Conservation (phyloP, 345 rosid species). For the Erodium maritimum region DNA sequence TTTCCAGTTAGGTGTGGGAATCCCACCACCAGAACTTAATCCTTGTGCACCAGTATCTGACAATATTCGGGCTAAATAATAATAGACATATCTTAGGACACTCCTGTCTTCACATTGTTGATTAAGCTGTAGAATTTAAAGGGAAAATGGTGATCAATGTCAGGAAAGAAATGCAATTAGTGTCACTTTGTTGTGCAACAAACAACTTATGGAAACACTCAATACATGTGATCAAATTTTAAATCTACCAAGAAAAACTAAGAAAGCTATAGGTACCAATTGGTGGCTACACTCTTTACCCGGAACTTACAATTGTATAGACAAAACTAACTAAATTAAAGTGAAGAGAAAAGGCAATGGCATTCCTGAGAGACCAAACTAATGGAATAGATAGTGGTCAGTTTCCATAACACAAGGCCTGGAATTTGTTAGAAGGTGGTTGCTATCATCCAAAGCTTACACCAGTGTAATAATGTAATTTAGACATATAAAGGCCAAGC, state of each 20-base stretch:
- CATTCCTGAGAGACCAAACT: not conserved
- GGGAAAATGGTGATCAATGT: constrained; percentile 7
- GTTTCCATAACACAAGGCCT: not conserved
- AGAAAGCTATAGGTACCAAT: not conserved
- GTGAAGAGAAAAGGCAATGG: not conserved
- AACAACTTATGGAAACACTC: not conserved
- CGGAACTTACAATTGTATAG: not conserved
- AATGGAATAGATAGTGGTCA: not conserved
- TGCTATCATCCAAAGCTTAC: not conserved
- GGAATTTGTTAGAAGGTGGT: not conserved
- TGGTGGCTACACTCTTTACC: not conserved
- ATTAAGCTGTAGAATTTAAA: constrained; percentile 49
- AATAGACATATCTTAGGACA: constrained; percentile 92
- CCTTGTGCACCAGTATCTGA: constrained; percentile 81
- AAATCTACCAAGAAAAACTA: not conserved
- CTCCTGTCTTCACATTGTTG: constrained; percentile 96
- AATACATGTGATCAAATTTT: not conserved
- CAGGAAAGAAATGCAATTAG: not conserved
- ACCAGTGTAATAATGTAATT: not conserved
- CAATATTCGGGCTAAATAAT: constrained; percentile 92
- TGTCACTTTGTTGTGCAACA: not conserved
- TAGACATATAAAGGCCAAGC: not conserved
- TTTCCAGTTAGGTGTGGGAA: constrained; percentile 95
- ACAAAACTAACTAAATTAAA: not conserved
- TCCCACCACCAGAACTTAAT: constrained; percentile 90